phyloP scores from a whole-genome alignment of 306 rosid genomes.

The Chamaecrista fasciculata region DNA sequence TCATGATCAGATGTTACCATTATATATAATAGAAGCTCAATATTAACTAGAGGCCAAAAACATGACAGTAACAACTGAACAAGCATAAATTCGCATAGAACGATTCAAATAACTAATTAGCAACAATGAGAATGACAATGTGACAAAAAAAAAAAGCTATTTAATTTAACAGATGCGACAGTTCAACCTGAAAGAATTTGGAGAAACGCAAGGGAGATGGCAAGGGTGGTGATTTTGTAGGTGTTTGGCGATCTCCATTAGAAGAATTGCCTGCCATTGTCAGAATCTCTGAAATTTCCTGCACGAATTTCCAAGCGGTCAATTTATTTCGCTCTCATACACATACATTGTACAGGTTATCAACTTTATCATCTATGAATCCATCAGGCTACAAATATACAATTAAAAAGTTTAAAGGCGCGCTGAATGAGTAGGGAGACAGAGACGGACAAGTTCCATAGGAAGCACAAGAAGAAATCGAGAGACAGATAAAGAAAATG shows the following conservation, averaged over 20 bases:
- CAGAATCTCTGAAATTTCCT: constrained; percentile 30
- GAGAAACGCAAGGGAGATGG: constrained; percentile 91
- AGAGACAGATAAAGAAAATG: constrained; percentile 3
- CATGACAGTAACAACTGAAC: constrained; percentile 7
- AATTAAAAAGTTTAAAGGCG: not conserved
- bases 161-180: not conserved
- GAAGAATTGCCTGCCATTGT: constrained; percentile 63
- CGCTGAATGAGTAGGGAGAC: not conserved
- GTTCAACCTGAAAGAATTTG: constrained; percentile 75
- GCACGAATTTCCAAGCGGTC: constrained; percentile 28
- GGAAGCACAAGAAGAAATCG: not conserved
- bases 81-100: not conserved
- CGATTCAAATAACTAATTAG: constrained; percentile 11
- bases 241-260: constrained; percentile 46
- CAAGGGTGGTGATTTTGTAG: constrained; percentile 64
- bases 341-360: not conserved
- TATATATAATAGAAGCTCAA: not conserved
- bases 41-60: not conserved
- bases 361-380: constrained; percentile 2
- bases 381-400: constrained; percentile 6
- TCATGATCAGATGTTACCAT: not conserved
- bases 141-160: not conserved
- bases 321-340: not conserved
- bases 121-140: constrained; percentile 20
- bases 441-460: not conserved